Conservation (phyloP, 805 yeast genomes). For the Starmerella stigmatis region DNA sequence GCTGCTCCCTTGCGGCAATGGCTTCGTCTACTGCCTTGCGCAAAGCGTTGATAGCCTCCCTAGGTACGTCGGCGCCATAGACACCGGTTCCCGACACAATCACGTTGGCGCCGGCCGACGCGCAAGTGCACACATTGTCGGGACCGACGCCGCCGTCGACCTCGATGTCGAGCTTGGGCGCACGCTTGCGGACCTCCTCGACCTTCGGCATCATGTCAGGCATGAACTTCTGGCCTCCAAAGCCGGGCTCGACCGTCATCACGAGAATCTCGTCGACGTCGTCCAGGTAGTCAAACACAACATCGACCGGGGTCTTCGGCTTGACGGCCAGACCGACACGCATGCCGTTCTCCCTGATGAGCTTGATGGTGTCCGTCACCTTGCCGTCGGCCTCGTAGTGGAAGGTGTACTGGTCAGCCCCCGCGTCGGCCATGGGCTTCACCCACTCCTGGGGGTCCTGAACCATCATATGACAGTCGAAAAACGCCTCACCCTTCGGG, state of each 20-base stretch:
- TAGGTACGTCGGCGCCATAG: slow-evolving; percentile 73
- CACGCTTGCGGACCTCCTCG: slow-evolving; percentile 55
- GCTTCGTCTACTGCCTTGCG: slow-evolving; percentile 45
- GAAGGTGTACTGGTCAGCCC: slow-evolving; percentile 93
- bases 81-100: slow-evolving; percentile 96
- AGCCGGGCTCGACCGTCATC: slow-evolving; percentile 99
- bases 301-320: slow-evolving; percentile 85
- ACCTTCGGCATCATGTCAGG: slow-evolving; percentile 94
- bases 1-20: slow-evolving; percentile 9
- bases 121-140: slow-evolving; percentile 75
- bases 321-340: slow-evolving; percentile 89
- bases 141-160: slow-evolving; percentile 95
- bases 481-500: slow-evolving; percentile 56
- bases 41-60: slow-evolving; percentile 58
- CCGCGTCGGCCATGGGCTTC: slow-evolving; percentile 78
- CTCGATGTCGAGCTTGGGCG: slow-evolving; percentile 75
- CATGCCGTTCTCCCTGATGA: slow-evolving; percentile 73
- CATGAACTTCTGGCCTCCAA: slow-evolving; percentile 97
- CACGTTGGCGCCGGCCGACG: slow-evolving; percentile 96
- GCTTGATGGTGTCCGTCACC: slow-evolving; percentile 60
- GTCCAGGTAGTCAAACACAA: slow-evolving; percentile 61
- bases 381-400: slow-evolving; percentile 80
- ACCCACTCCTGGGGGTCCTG: slow-evolving; percentile 88
- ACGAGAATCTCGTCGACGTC: slow-evolving; percentile 86
- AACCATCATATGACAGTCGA: slow-evolving; percentile 99